Conservation (phyloP, 2,329 filamentous ascomycete genomes). For the Fusarium marasasianum region DNA sequence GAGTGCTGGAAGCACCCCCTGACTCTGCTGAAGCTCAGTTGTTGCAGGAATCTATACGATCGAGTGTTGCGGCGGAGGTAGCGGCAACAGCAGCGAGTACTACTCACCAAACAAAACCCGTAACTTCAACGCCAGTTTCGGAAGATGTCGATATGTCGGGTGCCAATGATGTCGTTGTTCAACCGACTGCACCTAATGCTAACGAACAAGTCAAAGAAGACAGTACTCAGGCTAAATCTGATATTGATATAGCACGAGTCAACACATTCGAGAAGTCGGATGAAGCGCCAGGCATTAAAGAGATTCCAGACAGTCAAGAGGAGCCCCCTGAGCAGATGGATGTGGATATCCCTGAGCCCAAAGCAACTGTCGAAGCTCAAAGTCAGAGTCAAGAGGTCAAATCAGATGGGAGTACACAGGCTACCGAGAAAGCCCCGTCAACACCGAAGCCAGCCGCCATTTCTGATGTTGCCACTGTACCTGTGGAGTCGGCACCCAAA, state of each 20-base stretch:
- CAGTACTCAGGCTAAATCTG: neutral
- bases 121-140: neutral
- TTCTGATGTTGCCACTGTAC: neutral
- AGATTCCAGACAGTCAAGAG: conserved; percentile 51
- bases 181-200: neutral
- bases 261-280: neutral
- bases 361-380: conserved; percentile 26
- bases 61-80: conserved; percentile 32
- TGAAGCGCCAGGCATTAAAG: conserved; percentile 20
- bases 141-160: conserved; percentile 13
- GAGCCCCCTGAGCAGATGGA: conserved; percentile 48
- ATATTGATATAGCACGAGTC: neutral
- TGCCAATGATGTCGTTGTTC: neutral
- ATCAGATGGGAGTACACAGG: conserved; percentile 15
- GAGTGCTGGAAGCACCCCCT: conserved; percentile 34
- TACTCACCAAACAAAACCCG: conserved; percentile 1
- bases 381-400: conserved; percentile 1
- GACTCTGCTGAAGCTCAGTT: conserved; percentile 56
- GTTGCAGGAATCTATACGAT: conserved; percentile 54
- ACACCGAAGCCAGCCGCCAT: conserved; percentile 1
- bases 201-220: neutral
- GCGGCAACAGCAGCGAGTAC: neutral
- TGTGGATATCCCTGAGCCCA: conserved; percentile 44
- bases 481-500: conserved; percentile 10
- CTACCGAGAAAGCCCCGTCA: conserved; percentile 13